A percentile compares a stretch with the other conserved stretches of the same genome.
Evolutionary conservation across 164 flowering plant species (phyloP).

Genomic region (Vitis rupestris): DNA sequence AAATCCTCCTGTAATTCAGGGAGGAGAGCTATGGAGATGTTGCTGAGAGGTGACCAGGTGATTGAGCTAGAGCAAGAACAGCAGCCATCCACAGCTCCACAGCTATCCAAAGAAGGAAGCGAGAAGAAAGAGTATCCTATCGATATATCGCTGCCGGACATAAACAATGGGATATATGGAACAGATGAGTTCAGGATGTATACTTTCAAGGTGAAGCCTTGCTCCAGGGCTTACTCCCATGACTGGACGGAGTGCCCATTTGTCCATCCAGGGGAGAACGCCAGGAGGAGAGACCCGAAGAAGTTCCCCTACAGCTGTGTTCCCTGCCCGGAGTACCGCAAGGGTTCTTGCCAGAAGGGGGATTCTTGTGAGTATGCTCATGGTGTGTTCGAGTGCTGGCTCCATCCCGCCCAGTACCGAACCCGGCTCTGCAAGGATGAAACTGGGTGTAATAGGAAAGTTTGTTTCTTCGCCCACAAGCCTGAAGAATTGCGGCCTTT

Average conservation of each 20-base stretch:
- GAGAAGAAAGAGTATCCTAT: slow-evolving; percentile 82
- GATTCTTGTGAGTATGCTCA: slow-evolving; percentile 93
- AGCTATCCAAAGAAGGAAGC: slow-evolving; percentile 23
- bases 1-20: slow-evolving; percentile 22
- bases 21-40: slow-evolving; percentile 42
- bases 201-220: slow-evolving; percentile 89
- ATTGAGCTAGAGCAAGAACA: slow-evolving; percentile 19
- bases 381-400: slow-evolving; percentile 96
- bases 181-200: slow-evolving; percentile 95
- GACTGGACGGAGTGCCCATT: slow-evolving; percentile 99
- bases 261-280: slow-evolving; percentile 96
- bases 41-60: slow-evolving; percentile 45
- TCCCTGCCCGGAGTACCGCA: slow-evolving; percentile 92
- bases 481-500: slow-evolving; percentile 82
- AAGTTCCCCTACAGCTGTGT: slow-evolving; percentile 87
- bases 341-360: slow-evolving; percentile 72
- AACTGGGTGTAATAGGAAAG: slow-evolving; percentile 72
- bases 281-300: slow-evolving; percentile 80
- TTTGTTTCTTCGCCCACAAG: slow-evolving; percentile 93
- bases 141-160: slow-evolving; percentile 71
- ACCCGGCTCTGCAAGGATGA: slow-evolving; percentile 94
- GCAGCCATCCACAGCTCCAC: slow-evolving; percentile 18
- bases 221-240: slow-evolving; percentile 90
- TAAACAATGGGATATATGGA: slow-evolving; percentile 75
- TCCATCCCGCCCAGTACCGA: slow-evolving; percentile 89